phyloP scores from a whole-genome alignment of 2,329 filamentous ascomycete species.

The Fusarium robinianum region DNA sequence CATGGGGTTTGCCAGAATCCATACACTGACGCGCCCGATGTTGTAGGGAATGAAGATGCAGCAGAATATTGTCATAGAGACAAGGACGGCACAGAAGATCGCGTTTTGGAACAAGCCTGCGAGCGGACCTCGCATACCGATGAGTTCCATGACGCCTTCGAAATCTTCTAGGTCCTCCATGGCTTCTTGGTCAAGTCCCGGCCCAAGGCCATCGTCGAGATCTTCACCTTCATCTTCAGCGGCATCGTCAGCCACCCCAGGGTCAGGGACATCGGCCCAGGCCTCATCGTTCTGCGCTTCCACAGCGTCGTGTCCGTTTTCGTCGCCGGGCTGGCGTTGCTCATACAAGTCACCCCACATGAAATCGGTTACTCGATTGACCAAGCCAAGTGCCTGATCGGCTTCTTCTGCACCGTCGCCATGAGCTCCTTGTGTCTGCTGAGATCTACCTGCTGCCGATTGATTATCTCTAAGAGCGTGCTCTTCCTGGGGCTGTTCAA shows the following conservation, averaged over 20 bases:
- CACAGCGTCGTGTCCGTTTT: conserved; percentile 54
- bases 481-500: too few species aligned
- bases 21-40: conserved; percentile 81
- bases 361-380: conserved; percentile 56
- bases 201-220: conserved; percentile 66
- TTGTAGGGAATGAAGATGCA: conserved; percentile 93
- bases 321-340: conserved; percentile 36
- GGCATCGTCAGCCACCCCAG: conserved; percentile 33
- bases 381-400: conserved; percentile 31
- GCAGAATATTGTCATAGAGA: conserved; percentile 81
- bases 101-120: conserved; percentile 91
- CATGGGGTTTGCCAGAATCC: conserved; percentile 78
- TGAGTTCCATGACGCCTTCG: conserved; percentile 92
- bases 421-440: conserved; percentile 6
- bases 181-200: conserved; percentile 73
- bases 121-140: conserved; percentile 94
- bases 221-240: conserved; percentile 49
- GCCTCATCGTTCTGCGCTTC: conserved; percentile 40
- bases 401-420: conserved; percentile 17
- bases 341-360: conserved; percentile 63
- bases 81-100: conserved; percentile 88
- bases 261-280: conserved; percentile 50
- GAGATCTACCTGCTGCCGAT: too few species aligned
- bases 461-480: too few species aligned
- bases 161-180: conserved; percentile 90